Evolutionary conservation across 2,329 filamentous ascomycete species (phyloP), one percentile per base, ranked within the genome.

Genomic region (Venturia carpophila): DNA sequence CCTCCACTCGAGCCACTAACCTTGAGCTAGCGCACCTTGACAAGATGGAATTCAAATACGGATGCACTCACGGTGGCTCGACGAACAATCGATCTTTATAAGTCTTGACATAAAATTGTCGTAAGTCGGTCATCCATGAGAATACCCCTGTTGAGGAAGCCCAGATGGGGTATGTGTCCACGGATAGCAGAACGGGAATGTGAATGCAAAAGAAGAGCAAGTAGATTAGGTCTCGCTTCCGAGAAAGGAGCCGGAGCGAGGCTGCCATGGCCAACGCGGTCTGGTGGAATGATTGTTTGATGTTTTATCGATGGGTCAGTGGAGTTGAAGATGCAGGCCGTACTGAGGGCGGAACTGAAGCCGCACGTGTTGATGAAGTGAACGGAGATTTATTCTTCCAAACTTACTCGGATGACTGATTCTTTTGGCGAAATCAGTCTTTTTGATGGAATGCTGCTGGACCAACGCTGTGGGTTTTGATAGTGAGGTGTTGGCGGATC

Each of bases 71-170:
- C 47, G 85, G 85, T 1, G 84, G 79, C 3, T 76, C 71, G 42
- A 80, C 77, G 75, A 89, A 88, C 77, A 87, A 87, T 64, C 81
- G 83, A 71, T 89, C 87, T 17, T 80, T 78, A 72, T 87, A 88
- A 1, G 80, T 87, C 1, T 75, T 71, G 67, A 87, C 77, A 73
- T 89, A 88, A 74, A 77, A 88, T 2, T 75, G 70, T 66, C 83
- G 82, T 1, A 89, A 67, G 0, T 73, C 67, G 52, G 72, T 72
- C 69, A 86, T 80, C 71, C 83, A 77, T 0, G 74, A 64, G 0
- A 82, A 82, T n/a, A 58, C 52, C 60, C 78, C 79, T 10, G 86
- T 68, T 45, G 74, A 73, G 4, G 75, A 60, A 1, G 86, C 86
- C 68, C 86, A 87, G 65, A 86, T 76, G n/a, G 81, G 76, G 42